These are phyloP conservation scores for Phenoliferia sp. DNA, from an alignment of 1,284 basidiomycete genomes.

Conservation along the genomic window DNA sequence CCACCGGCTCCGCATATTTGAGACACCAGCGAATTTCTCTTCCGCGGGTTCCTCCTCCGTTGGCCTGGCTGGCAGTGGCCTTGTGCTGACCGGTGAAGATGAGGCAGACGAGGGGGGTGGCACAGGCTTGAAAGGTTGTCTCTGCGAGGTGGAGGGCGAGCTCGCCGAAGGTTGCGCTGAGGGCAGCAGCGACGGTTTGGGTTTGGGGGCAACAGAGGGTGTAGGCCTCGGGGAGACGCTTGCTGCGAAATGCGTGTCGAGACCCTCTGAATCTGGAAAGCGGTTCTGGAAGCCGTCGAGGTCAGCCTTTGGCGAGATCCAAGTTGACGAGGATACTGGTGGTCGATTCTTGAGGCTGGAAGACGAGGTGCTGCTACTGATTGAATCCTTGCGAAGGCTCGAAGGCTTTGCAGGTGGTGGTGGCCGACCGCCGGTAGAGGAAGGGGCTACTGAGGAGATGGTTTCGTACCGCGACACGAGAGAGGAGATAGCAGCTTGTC, in stretches of 20 bases:
- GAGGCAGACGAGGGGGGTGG: constrained; percentile 4
- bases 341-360: background rate
- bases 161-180: background rate
- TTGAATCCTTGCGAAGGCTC: background rate
- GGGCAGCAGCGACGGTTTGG: constrained; percentile 6
- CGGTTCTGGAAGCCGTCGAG: background rate
- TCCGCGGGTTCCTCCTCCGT: constrained; percentile 17
- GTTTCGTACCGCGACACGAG: constrained; percentile 36
- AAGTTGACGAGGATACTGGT: background rate
- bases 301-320: constrained; percentile 1
- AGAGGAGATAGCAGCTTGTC: constrained; percentile 22
- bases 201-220: no score
- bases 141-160: background rate
- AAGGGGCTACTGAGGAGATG: background rate
- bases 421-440: constrained; percentile 2
- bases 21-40: constrained; percentile 28
- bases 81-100: background rate
- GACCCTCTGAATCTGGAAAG: constrained; percentile 2
- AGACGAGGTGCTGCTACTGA: constrained; percentile 2
- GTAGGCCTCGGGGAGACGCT: background rate
- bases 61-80: background rate
- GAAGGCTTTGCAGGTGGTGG: background rate
- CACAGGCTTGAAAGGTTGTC: constrained; percentile 24
- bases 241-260: background rate
- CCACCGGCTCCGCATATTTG: constrained; percentile 29